Base-by-base conservation (phyloP, 2,329 filamentous ascomycete genomes). In the Xylariaceae sp. region DNA sequence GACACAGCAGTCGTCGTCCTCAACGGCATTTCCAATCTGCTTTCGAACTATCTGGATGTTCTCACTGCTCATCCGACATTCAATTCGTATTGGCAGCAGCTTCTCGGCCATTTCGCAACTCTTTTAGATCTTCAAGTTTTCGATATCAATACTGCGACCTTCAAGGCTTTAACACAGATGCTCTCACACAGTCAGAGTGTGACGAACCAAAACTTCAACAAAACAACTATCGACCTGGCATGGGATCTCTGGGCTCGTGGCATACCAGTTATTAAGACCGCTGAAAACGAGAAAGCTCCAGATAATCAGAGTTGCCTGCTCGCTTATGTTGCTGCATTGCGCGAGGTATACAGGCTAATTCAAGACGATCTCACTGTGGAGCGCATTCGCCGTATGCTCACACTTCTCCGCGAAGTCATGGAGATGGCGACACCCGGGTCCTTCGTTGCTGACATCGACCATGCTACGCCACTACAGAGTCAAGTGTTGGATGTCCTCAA, bases 231-330 rank as follows among this genome's bases (percentile, higher is more conserved):
- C 54, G 79, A 85, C 53, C 74, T 82, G 37, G 84, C 83, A 1
- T 92, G 89, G 89, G 75, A 79, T 35, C 73, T 92, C 3, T 92
- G 89, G 89, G 83, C 83, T 13, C 78, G 82, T 45, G 82, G 83
- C 1, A 78, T 88, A n/a, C 86, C 87, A 0, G 74, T 79, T 2
- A 73, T 77, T 1, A 75, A 75, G 37, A 66, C 75, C 39, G 70
- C 73, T 10, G 69, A 74, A 15, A 68, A 76, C 11, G 76, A 80
- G 45, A 79, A 79, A 53, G 73, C 77, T 0, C 75, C 75, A 2
- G 82, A 89, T 62, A 95, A 94, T 65, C 90, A 96, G 70, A 87
- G 87, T 58, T 92, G 90, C 9, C 82, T 93, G n/a, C 77, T 90
- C 35, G 89, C 92, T n/a, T 97, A 96, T 75, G 83, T 94, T 1